These are phyloP conservation scores for Epichloe typhina DNA, from an alignment of 2,329 filamentous ascomycete species.

Conservation along the genomic window DNA sequence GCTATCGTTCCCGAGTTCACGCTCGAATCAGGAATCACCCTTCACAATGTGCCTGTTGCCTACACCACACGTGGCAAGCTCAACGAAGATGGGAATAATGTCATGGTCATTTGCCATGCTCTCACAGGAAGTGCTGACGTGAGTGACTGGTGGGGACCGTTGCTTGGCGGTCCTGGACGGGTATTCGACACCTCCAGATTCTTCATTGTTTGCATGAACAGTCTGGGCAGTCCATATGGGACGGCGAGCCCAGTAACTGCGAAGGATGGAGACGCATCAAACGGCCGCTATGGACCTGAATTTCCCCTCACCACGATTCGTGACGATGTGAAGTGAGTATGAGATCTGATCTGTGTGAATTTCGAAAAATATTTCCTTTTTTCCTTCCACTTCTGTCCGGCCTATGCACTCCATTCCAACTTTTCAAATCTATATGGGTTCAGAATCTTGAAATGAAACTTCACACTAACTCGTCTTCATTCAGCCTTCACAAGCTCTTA, in stretches of 20 bases:
- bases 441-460: not conserved
- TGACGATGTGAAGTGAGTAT: slow-evolving; percentile 78
- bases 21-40: slow-evolving; percentile 78
- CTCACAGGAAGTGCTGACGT: slow-evolving; percentile 78
- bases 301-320: slow-evolving; percentile 91
- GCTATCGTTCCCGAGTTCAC: slow-evolving; percentile 80
- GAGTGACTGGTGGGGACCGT: slow-evolving; percentile 76
- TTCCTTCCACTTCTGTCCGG: not conserved
- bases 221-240: slow-evolving; percentile 72
- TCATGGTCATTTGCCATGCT: slow-evolving; percentile 70
- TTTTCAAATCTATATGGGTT: too few species aligned
- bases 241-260: slow-evolving; percentile 81
- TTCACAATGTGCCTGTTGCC: slow-evolving; percentile 62
- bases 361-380: not conserved
- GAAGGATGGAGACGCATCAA: slow-evolving; percentile 63
- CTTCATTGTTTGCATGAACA: slow-evolving; percentile 80
- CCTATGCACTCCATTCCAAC: too few species aligned
- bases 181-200: slow-evolving; percentile 74
- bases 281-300: slow-evolving; percentile 80
- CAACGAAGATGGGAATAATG: slow-evolving; percentile 47
- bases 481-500: slow-evolving; percentile 66
- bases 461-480: slow-evolving; percentile 25
- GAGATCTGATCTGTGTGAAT: not conserved
- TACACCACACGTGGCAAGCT: slow-evolving; percentile 54
- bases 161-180: slow-evolving; percentile 63